These are phyloP conservation scores for Dimargaris cristalligena DNA, from an alignment of 192 early-diverging fungal species.

Conservation along the genomic window DNA sequence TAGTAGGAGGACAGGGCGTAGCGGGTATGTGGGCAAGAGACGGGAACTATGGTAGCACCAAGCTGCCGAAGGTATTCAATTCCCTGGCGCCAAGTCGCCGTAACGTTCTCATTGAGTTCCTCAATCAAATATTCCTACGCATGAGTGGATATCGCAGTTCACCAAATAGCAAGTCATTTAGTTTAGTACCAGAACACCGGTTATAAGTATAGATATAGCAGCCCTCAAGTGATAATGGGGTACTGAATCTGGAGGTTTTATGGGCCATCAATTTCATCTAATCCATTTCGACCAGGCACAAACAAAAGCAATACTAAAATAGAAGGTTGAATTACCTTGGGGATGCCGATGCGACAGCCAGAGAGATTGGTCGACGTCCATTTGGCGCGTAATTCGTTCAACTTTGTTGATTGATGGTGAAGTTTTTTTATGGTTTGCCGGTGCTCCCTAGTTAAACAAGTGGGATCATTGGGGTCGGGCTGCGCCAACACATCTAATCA, in stretches of 20 bases:
- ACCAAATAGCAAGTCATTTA: too few relatives aligned
- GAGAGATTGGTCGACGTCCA: background rate
- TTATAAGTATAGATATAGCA: too few relatives aligned
- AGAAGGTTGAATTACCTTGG: too few relatives aligned
- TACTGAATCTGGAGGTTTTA: too few relatives aligned
- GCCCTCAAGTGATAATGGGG: too few relatives aligned
- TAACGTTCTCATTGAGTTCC: slow-evolving; percentile 39
- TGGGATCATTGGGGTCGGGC: background rate
- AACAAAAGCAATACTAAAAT: too few relatives aligned
- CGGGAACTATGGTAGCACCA: slow-evolving; percentile 50
- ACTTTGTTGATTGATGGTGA: slow-evolving; percentile 40
- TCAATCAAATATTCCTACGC: slow-evolving; percentile 66
- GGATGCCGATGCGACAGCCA: slow-evolving; percentile 44
- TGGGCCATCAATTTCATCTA: too few relatives aligned
- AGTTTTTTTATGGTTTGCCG: background rate
- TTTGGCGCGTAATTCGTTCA: slow-evolving; percentile 12
- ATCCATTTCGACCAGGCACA: too few relatives aligned
- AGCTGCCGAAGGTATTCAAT: slow-evolving; percentile 31
- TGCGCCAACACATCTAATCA: background rate
- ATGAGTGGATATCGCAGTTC: too few relatives aligned
- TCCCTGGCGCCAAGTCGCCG: slow-evolving; percentile 39
- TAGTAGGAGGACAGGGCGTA: slow-evolving; percentile 73
- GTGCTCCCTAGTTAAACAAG: background rate
- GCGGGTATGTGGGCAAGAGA: slow-evolving; percentile 51
- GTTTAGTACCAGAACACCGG: too few relatives aligned